phyloP scores from a whole-genome alignment of 2,329 filamentous ascomycete species.

The Colletotrichum siamense region DNA sequence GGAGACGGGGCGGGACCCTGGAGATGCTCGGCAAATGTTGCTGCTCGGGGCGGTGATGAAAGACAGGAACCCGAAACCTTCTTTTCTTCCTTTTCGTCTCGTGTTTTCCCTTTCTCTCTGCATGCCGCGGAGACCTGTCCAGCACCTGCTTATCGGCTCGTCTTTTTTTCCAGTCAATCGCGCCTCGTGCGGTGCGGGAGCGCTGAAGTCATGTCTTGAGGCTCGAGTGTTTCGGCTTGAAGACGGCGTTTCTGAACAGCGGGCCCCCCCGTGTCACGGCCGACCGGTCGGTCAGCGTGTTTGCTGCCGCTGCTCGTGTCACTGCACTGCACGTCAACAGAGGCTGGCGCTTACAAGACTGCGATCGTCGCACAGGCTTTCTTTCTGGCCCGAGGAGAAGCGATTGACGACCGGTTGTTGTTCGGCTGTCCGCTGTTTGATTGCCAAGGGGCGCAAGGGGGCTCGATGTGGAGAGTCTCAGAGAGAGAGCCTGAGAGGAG shows the following conservation, averaged over 20 bases:
- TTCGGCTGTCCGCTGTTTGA: neutral
- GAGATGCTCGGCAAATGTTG: neutral
- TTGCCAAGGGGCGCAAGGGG: conserved; percentile 8
- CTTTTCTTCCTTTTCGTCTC: neutral
- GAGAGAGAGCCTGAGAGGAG: neutral
- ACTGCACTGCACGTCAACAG: neutral
- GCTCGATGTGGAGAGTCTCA: neutral
- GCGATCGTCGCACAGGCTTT: neutral
- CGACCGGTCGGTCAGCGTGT: neutral
- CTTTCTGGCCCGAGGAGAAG: neutral
- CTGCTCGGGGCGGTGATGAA: neutral
- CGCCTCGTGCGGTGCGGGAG: neutral
- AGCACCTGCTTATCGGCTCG: neutral
- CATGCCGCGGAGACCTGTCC: neutral
- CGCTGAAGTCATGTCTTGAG: neutral
- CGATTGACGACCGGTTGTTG: neutral
- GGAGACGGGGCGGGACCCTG: neutral
- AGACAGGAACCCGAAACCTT: neutral
- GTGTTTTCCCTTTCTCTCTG: neutral
- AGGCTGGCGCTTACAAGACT: neutral
- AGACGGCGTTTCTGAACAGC: conserved; percentile 6
- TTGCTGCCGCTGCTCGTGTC: neutral
- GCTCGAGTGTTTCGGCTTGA: conserved; percentile 5
- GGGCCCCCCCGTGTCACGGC: neutral
- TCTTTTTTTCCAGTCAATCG: neutral